These are phyloP conservation scores for Lindgomyces ingoldianus DNA, from an alignment of 495 filamentous ascomycete genomes.

Conservation along the genomic window DNA sequence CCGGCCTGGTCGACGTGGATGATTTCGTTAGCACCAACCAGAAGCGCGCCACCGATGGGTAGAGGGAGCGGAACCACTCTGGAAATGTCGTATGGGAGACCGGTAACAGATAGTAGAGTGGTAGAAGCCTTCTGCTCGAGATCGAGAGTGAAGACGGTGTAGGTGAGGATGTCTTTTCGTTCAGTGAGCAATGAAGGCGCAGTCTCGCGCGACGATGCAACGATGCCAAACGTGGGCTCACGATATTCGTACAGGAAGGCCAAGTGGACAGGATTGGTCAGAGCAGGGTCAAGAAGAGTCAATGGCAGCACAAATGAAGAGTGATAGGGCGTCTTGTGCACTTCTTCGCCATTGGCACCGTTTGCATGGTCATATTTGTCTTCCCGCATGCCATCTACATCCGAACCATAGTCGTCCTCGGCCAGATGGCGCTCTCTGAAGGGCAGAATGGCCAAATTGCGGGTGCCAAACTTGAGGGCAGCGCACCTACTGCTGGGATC, in stretches of 20 bases:
- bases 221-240: slow-evolving; percentile 93
- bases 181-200: slow-evolving; percentile 72
- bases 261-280: slow-evolving; percentile 85
- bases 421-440: slow-evolving; percentile 92
- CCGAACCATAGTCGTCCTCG: slow-evolving; percentile 85
- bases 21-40: slow-evolving; percentile 85
- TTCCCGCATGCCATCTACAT: slow-evolving; percentile 59
- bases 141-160: slow-evolving; percentile 93
- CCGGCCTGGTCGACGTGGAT: slow-evolving; percentile 96
- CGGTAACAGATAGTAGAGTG: slow-evolving; percentile 79
- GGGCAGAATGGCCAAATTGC: slow-evolving; percentile 89
- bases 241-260: slow-evolving; percentile 95
- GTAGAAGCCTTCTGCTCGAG: slow-evolving; percentile 92
- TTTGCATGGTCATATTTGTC: slow-evolving; percentile 31
- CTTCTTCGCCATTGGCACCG: slow-evolving; percentile 55
- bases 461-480: slow-evolving; percentile 83
- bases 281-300: slow-evolving; percentile 79
- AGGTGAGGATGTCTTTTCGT: slow-evolving; percentile 80
- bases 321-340: slow-evolving; percentile 73
- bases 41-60: slow-evolving; percentile 82
- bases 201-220: slow-evolving; percentile 72
- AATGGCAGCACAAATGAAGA: slow-evolving; percentile 89
- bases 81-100: slow-evolving; percentile 86
- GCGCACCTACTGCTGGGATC: slow-evolving; percentile 93
- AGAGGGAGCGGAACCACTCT: slow-evolving; percentile 79